These are phyloP conservation scores for Gardenia jasminoides DNA, from an alignment of 257 asterid species.

Conservation along the genomic window DNA sequence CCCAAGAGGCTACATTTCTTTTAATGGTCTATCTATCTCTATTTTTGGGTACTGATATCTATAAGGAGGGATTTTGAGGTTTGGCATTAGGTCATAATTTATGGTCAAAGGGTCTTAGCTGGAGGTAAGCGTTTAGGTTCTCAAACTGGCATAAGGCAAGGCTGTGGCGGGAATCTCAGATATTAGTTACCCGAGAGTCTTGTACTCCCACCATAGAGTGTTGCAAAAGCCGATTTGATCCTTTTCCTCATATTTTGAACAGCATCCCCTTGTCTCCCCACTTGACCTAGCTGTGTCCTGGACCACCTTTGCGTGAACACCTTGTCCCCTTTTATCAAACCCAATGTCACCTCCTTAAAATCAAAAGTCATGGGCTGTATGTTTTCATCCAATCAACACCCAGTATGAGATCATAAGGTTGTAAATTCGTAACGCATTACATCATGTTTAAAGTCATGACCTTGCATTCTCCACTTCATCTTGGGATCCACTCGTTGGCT, in stretches of 20 bases:
- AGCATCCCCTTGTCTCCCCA: too few species aligned
- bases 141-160: too few species aligned
- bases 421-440: not conserved
- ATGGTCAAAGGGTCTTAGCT: not conserved
- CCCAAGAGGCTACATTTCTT: too few species aligned
- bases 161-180: too few species aligned
- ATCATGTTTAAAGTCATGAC: too few species aligned
- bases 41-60: too few species aligned
- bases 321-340: not conserved
- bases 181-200: not conserved
- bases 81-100: too few species aligned
- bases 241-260: not conserved
- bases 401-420: not conserved
- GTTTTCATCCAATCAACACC: not conserved
- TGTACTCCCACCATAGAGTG: not conserved
- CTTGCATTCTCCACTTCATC: not conserved
- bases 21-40: too few species aligned
- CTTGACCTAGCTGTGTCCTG: too few species aligned
- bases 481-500: too few species aligned
- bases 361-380: not conserved
- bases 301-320: too few species aligned
- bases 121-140: not conserved
- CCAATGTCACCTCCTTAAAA: not conserved
- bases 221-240: not conserved
- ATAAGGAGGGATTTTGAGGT: too few species aligned